Evolutionary conservation across 164 flowering plant species (phyloP).

Genomic region (Vitis cinerea): DNA sequence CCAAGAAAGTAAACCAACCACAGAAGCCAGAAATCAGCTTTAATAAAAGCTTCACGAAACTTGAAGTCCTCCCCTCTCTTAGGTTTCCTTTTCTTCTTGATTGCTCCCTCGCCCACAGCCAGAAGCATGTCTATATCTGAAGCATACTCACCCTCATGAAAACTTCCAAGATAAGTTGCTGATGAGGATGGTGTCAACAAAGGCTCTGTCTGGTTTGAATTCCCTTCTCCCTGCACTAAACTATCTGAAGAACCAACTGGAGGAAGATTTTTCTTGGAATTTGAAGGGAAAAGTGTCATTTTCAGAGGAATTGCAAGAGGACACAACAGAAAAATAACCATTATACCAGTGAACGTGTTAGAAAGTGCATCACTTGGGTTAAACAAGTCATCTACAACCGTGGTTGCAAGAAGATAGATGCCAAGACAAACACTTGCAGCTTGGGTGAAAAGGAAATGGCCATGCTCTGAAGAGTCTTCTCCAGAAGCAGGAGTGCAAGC

Average conservation of each 20-base stretch:
- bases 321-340: slow-evolving; percentile 63
- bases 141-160: slow-evolving; percentile 43
- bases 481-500: slow-evolving; percentile 77
- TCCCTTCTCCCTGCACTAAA: slow-evolving; percentile 30
- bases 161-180: slow-evolving; percentile 45
- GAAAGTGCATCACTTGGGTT: slow-evolving; percentile 37
- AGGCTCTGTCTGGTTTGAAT: slow-evolving; percentile 39
- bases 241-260: slow-evolving; percentile 37
- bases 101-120: slow-evolving; percentile 84
- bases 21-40: slow-evolving; percentile 97
- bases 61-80: slow-evolving; percentile 87
- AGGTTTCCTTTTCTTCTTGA: slow-evolving; percentile 75
- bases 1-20: slow-evolving; percentile 78
- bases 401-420: slow-evolving; percentile 25
- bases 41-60: slow-evolving; percentile 68
- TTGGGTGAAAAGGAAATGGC: slow-evolving; percentile 72
- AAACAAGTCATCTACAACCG: slow-evolving; percentile 38
- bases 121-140: slow-evolving; percentile 68
- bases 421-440: background rate
- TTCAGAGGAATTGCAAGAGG: slow-evolving; percentile 86
- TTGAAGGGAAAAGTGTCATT: slow-evolving; percentile 67
- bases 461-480: slow-evolving; percentile 56
- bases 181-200: slow-evolving; percentile 60
- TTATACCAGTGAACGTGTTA: slow-evolving; percentile 48
- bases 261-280: slow-evolving; percentile 18